Evolutionary conservation across 257 asterid species (phyloP), one percentile per base, ranked within the genome.

Genomic region (Solanum virginianum): DNA sequence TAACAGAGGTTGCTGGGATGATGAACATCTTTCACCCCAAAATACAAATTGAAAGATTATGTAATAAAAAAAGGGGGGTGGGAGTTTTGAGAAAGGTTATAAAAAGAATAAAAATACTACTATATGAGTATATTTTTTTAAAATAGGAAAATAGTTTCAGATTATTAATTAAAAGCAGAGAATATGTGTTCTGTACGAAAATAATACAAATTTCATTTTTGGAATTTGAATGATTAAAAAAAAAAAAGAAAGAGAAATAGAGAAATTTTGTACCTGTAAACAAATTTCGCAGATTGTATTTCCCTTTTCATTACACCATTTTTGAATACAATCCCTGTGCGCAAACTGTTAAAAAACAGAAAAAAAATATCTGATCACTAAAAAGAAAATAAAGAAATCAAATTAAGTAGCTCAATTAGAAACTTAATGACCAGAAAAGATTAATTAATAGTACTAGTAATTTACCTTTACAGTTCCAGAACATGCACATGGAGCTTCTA

Each of bases 251-350:
- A 1, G 18, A 68, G 57, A 69, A 29, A 1, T 3, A 5, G 18
- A 10, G 41, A 36, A 36, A 36, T 22, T 68, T 16, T 0, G 41
- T 8, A 93, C 98, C 98, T 96, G 97, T 60, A 93, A 91, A 87
- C 99, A 96, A 89, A 96, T 90, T 91, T 96, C 99, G 85, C 99
- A 96, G 43, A 85, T 87, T 47, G 95, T 92, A 85, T 94, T 91
- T 59, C 99, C 98, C 86, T 96, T 96, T 89, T 94, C 98, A 72
- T 93, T 72, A 85, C 99, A 96, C 99, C 99, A 96, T 89, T 95
- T 94, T 95, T 93, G 98, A 71, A 96, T 90, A 90, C 99, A 96
- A 69, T 96, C 97, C 86, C 99, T 91, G 86, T 96, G 99, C 0
- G 98, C 99, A 89, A 88, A 96, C 99, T 96, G 89, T 3, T 36